A percentile compares a stretch with the other conserved stretches of the same genome.
phyloP scores from a whole-genome alignment of 768 basidiomycete species.

The Porpolomopsis calyptriformis region DNA sequence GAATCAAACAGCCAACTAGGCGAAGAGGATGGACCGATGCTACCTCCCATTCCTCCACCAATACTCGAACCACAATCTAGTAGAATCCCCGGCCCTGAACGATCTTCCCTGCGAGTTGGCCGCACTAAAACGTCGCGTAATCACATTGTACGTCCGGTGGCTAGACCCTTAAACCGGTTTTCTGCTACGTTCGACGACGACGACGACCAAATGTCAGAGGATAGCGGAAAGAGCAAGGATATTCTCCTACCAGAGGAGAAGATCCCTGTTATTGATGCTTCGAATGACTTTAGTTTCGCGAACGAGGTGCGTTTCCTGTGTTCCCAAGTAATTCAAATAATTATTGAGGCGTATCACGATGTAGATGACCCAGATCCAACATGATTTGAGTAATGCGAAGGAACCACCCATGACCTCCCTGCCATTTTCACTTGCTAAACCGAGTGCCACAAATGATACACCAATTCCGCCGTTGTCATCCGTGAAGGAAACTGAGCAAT shows the following conservation, averaged over 20 bases:
- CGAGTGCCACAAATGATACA: conserved; percentile 7
- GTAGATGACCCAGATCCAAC: conserved; percentile 27
- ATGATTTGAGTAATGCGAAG: conserved; percentile 35
- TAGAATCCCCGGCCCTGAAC: conserved; percentile 15
- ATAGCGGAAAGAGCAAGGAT: conserved; percentile 30
- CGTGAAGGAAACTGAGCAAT: conserved; percentile 2
- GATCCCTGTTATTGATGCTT: conserved; percentile 47
- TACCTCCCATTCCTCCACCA: conserved; percentile 15
- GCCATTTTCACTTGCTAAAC: conserved; percentile 53
- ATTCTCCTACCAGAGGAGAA: conserved; percentile 41
- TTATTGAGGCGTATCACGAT: conserved; percentile 7
- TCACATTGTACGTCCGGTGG: conserved; percentile 48
- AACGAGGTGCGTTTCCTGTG: conserved; percentile 34
- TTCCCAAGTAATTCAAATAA: conserved; percentile 2
- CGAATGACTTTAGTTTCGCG: conserved; percentile 57
- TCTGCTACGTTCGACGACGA: conserved; percentile 55
- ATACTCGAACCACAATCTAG: conserved; percentile 24
- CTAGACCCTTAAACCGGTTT: conserved; percentile 39
- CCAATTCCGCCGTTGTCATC: conserved; percentile 7
- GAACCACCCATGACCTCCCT: conserved; percentile 57
- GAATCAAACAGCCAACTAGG: conserved; percentile 2
- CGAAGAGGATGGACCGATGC: not conserved
- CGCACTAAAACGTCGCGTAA: conserved; percentile 45
- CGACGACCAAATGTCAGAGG: conserved; percentile 23
- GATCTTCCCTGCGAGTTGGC: conserved; percentile 57